These are phyloP conservation scores for Caloboletus inedulis DNA, from an alignment of 1,284 basidiomycete species.

Conservation along the genomic window DNA sequence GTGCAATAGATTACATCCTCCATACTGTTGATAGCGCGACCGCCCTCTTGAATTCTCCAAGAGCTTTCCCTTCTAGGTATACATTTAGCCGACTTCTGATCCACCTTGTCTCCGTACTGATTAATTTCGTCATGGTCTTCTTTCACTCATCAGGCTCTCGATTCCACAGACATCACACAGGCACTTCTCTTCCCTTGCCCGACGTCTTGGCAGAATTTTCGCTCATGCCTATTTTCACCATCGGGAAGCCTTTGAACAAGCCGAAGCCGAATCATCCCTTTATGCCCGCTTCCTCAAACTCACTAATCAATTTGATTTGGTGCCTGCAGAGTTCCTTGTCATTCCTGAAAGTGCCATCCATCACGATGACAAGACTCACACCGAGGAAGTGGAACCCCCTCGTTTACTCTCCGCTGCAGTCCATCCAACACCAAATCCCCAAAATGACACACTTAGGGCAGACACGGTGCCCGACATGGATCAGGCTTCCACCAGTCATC, in stretches of 20 bases:
- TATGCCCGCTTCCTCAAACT: conserved; percentile 90
- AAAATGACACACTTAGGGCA: conserved; percentile 18
- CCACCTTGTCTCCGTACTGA: conserved; percentile 26
- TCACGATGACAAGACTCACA: conserved; percentile 31
- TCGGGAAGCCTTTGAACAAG: conserved; percentile 85
- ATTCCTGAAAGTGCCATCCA: conserved; percentile 52
- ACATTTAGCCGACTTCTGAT: conserved; percentile 20
- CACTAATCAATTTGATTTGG: conserved; percentile 78
- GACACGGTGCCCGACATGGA: conserved; percentile 11
- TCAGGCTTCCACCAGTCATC: conserved; percentile 6
- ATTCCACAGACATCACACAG: conserved; percentile 79
- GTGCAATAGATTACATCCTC: conserved; percentile 95
- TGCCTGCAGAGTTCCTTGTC: conserved; percentile 77
- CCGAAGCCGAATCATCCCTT: conserved; percentile 86
- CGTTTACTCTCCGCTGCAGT: conserved; percentile 48
- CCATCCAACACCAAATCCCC: conserved; percentile 29
- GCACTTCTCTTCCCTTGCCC: conserved; percentile 84
- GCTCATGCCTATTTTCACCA: conserved; percentile 95
- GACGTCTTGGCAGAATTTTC: conserved; percentile 91
- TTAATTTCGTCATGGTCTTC: neutral
- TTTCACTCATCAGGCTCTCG: conserved; percentile 52
- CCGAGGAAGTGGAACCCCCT: conserved; percentile 43
- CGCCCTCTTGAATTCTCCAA: conserved; percentile 86
- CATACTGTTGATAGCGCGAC: conserved; percentile 95
- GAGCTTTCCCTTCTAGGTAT: conserved; percentile 88